Evolutionary conservation across 192 early-diverging fungal genomes (phyloP), one percentile per base, ranked within the genome.

Genomic region (Backusella macrospora): DNA sequence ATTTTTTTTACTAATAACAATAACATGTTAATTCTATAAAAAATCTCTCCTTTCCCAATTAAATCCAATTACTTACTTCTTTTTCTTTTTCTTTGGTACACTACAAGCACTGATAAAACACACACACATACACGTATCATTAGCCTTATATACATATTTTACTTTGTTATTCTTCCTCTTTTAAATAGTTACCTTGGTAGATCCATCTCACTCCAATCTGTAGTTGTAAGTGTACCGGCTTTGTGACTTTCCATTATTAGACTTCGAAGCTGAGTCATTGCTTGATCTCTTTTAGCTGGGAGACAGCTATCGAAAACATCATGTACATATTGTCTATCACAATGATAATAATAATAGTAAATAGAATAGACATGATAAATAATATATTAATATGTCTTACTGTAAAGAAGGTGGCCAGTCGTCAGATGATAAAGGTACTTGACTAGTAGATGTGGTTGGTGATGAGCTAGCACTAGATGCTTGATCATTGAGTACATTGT

Each of bases 141-240:
- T 59, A 13, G 3, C 14, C 1, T 4, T 10, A 12, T 12, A 26
- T 26, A 18, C 3, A 23, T 23, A 59, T 26, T 59, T 43, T 43
- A 9, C 10, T 43, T 26, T 59, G 12, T 5, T 55, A 4, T 9
- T 55, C 10, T 8, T 6, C 18, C 12, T 23, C 12, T 48, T 8
- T 48, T 72, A 34, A 2, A 34, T 34, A 34, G 59, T 70, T 84
- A 92, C 91, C 72, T 78, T 63, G 93, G 91, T 38, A 95, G 69
- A 0, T 76, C 76, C 88, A 91, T 89, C n/a, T 84, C 81, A 12
- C 90, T 87, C 93, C 93, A 95, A 73, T 93, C 89, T 0, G 89
- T 85, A 0, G 82, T 83, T 68, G 81, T 84, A 18, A 94, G 71
- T 16, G 76, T 81, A 21, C 82, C 80, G 13, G 82, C 76, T 8